Conservation (phyloP, 148 eudicot species). For the Polygonum maritimum region DNA sequence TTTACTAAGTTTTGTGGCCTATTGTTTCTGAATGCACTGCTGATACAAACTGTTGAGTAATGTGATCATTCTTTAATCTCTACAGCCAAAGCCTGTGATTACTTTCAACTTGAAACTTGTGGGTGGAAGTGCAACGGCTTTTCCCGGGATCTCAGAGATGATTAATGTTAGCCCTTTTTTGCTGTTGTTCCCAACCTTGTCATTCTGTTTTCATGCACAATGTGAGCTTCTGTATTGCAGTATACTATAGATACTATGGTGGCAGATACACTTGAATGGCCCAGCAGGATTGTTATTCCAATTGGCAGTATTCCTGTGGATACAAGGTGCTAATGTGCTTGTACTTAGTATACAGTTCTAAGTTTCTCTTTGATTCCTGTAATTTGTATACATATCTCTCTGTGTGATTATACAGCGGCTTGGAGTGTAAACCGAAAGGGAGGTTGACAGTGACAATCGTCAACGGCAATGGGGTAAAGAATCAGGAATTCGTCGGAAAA, state of each 20-base stretch:
- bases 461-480: conserved; percentile 78
- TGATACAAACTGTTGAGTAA: too few species aligned
- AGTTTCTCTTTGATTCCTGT: not conserved
- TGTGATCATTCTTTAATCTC: too few species aligned
- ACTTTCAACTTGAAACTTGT: conserved; percentile 45
- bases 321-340: conserved; percentile 34
- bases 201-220: not conserved
- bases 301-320: conserved; percentile 77
- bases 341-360: not conserved
- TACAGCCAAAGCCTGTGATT: too few species aligned
- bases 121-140: conserved; percentile 91
- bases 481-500: conserved; percentile 88
- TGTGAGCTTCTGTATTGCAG: conserved; percentile 21
- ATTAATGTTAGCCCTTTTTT: conserved; percentile 56
- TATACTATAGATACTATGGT: conserved; percentile 82
- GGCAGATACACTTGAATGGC: conserved; percentile 88
- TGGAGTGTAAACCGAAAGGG: conserved; percentile 98
- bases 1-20: not conserved
- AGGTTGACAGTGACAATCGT: conserved; percentile 65
- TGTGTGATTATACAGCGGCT: conserved; percentile 48
- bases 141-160: conserved; percentile 94
- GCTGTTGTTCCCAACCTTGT: not conserved
- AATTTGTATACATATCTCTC: not conserved
- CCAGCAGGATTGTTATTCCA: conserved; percentile 95
- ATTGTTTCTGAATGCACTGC: too few species aligned